Base-by-base conservation (phyloP, 2,329 filamentous ascomycete genomes). In the Nemania bipapillata region DNA sequence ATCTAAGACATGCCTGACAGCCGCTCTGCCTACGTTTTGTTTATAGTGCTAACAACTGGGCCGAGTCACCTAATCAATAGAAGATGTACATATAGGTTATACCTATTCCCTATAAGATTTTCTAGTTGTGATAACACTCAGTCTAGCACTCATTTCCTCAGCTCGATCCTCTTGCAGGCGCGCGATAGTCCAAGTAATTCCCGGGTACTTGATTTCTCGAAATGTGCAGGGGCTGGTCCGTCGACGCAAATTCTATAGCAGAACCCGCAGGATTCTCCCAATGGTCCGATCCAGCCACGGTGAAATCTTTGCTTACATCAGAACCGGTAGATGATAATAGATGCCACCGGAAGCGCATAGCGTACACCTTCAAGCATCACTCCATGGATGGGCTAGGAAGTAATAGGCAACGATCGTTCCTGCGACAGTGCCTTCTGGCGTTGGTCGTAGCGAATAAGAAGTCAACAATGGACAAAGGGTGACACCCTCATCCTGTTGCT, bases 361-460 rank as follows among this genome's bases (percentile, higher is more conserved):
- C 9, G 12, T 40, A 40, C 53, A 66, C 52, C 22, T 63, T 47
- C 32, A 49, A 60, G 28, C 30, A 8, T 53, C 30, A 55, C 55
- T 55, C 35, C 49, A 42, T 50, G 69, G 68, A 57, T 67, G 67
- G 62, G 37, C 60, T 60, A 73, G 47, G 40, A 45, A 59, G 52
- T 65, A 73, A 71, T 68, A 60, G 71, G 74, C 69, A 77, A 70
- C 53, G 74, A 75, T 77, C 73, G 71, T 61, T 72, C 42, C 67
- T 61, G 62, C 65, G 60, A 62, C 72, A 69, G 63, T 64, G 66
- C 70, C 58, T 22, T 66, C 72, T 66, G 63, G 63, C 63, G 66
- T 69, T 42, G 57, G 63, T 15, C 35, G 28, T 53, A 30, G 59
- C 70, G 61, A 73, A 70, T 73, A 54, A 69, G 24, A 71, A 37